Base-by-base conservation (phyloP, 2,329 filamentous ascomycete species). In the Chaetomiaceae sp. region DNA sequence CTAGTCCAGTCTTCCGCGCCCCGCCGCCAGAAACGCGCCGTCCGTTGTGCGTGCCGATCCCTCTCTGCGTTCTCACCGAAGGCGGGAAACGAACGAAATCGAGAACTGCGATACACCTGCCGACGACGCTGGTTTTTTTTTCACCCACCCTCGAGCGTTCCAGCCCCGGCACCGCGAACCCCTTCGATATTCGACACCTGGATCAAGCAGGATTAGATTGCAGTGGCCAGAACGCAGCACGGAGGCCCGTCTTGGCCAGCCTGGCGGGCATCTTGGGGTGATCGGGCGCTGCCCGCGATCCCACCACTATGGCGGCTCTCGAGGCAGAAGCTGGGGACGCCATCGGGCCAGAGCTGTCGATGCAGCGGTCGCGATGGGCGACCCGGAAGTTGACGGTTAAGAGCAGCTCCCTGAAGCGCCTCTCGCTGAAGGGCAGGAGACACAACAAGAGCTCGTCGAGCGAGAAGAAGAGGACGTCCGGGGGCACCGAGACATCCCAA, bases 341-440 rank as follows among this genome's bases (percentile, higher is more conserved):
- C 46, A 3, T 34, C 9, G 51, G 45, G 15, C 38, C 48, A 29
- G 45, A 51, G 29, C 36, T 49, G 12, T 35, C 55, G 22, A 55
- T 48, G 18, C 88, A 91, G 63, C 78, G 90, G 62, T 83, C 93
- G 66, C 78, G 93, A 81, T 97, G 93, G 93, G 91, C 93, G 15
- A 97, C 93, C n/a, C 87, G 90, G 61, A 87, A 88, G 64, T 79
- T 86, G 65, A 82, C 83, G 12, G 81, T 86, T 59, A 78, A 82
- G 62, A 86, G 83, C 63, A 88, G 85, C 54, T 74, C 76, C 57
- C 76, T 79, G 63, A 97, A 96, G 74, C 83, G 93, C 53, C 71
- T 83, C 48, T 93, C 87, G 37, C 83, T 97, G 53, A 79, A 93
- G 59, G 83, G 86, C 59, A 83, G 89, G 57, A 73, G 83, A 61